phyloP scores from a whole-genome alignment of 805 yeast species.

The Metschnikowia henanensis region DNA sequence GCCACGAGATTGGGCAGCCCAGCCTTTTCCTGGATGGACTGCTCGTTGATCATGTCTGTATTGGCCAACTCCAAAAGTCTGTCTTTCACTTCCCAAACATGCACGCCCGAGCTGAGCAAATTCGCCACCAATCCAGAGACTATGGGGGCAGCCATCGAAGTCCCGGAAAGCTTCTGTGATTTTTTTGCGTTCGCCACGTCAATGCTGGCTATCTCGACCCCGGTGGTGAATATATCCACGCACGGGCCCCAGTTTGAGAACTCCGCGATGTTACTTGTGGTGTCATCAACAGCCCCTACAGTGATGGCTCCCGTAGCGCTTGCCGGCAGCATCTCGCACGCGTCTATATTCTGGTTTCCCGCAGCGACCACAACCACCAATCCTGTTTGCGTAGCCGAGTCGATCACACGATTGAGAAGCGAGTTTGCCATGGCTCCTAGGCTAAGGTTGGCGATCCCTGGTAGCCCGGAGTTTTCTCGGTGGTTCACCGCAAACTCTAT shows the following conservation, averaged over 20 bases:
- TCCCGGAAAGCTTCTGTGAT: constrained; percentile 17
- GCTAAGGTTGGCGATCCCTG: constrained; percentile 76
- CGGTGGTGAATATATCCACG: constrained; percentile 84
- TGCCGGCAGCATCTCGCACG: constrained; percentile 87
- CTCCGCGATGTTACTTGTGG: constrained; percentile 63
- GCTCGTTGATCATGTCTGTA: constrained; percentile 4
- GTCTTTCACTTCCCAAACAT: constrained; percentile 12
- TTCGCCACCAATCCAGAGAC: constrained; percentile 19
- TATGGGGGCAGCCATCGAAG: constrained; percentile 21
- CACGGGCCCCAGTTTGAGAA: constrained; percentile 96
- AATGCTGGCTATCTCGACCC: constrained; percentile 64
- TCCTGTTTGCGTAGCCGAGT: constrained; percentile 74
- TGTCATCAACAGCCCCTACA: constrained; percentile 87
- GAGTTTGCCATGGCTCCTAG: constrained; percentile 72
- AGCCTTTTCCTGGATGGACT: constrained; percentile 9
- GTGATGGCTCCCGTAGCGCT: constrained; percentile 70
- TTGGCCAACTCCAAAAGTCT: constrained; percentile 14
- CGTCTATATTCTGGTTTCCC: constrained; percentile 77
- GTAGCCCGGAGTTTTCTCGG: constrained; percentile 29
- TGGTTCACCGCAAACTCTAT: constrained; percentile 69
- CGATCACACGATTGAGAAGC: constrained; percentile 71
- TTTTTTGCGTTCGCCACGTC: constrained; percentile 29
- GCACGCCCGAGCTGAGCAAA: constrained; percentile 17
- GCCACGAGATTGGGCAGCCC: constrained; percentile 19
- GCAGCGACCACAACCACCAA: constrained; percentile 79